phyloP scores from a whole-genome alignment of 1,284 basidiomycete genomes.

The Chalciporus piperatoides region DNA sequence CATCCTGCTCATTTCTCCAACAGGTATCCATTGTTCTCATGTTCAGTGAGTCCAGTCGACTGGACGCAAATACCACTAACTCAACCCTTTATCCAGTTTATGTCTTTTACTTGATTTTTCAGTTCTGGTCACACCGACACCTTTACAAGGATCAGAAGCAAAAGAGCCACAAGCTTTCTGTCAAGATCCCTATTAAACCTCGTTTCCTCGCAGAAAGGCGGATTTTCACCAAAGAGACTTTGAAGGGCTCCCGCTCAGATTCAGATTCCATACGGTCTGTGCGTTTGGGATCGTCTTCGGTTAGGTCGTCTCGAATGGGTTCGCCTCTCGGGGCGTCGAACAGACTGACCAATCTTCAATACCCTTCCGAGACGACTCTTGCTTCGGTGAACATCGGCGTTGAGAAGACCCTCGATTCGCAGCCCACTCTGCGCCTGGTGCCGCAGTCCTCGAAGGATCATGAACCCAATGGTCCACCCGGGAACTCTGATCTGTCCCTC shows the following conservation, averaged over 20 bases:
- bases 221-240: conserved; percentile 23
- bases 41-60: conserved; percentile 46
- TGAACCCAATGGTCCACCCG: background rate
- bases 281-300: conserved; percentile 15
- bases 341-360: conserved; percentile 15
- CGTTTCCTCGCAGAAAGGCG: conserved; percentile 28
- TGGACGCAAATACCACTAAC: conserved; percentile 1
- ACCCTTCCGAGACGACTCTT: conserved; percentile 30
- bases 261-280: conserved; percentile 16
- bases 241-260: conserved; percentile 24
- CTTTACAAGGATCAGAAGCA: conserved; percentile 63
- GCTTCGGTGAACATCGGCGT: conserved; percentile 7
- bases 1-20: conserved; percentile 1
- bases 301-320: conserved; percentile 12
- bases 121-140: conserved; percentile 83
- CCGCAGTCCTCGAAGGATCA: conserved; percentile 10
- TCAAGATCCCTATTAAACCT: conserved; percentile 34
- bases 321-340: conserved; percentile 8
- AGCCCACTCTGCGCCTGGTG: conserved; percentile 27
- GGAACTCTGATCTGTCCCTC: conserved; percentile 3
- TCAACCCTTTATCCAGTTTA: conserved; percentile 49
- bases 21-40: conserved; percentile 70
- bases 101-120: conserved; percentile 75
- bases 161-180: conserved; percentile 41
- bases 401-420: conserved; percentile 10